These are phyloP conservation scores for Umbelopsis isabellina DNA, from an alignment of 192 early-diverging fungal species.

Conservation along the genomic window DNA sequence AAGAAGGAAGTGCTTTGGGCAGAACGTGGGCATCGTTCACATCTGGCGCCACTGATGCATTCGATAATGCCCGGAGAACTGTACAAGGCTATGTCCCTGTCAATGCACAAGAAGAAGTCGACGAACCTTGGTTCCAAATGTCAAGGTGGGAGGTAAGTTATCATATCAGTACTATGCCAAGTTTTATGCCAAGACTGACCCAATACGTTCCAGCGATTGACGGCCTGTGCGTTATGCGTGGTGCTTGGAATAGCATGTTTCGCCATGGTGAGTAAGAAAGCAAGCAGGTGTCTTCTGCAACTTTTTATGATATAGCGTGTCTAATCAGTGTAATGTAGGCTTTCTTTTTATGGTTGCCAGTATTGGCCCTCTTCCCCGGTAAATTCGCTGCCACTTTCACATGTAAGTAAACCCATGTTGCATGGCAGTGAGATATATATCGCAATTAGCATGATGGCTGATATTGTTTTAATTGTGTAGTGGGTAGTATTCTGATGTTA, in stretches of 20 bases:
- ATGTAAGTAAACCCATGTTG: slow-evolving; percentile 53
- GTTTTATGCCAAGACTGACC: slow-evolving; percentile 4
- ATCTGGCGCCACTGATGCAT: slow-evolving; percentile 32
- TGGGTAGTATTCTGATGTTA: slow-evolving; percentile 43
- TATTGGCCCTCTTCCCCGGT: slow-evolving; percentile 66
- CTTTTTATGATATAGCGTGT: background rate
- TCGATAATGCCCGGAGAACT: slow-evolving; percentile 38
- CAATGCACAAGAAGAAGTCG: slow-evolving; percentile 38
- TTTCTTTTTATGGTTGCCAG: slow-evolving; percentile 63
- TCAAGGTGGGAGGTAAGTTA: slow-evolving; percentile 43
- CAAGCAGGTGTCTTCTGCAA: background rate
- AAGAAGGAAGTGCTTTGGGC: background rate
- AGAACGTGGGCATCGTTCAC: slow-evolving; percentile 24
- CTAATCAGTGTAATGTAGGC: slow-evolving; percentile 18
- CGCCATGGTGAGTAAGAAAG: slow-evolving; percentile 37
- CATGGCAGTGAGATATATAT: background rate
- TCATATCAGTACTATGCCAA: background rate
- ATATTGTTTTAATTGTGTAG: slow-evolving; percentile 42
- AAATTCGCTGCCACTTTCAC: slow-evolving; percentile 84
- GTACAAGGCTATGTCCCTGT: slow-evolving; percentile 50
- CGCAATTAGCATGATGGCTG: background rate
- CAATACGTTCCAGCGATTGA: slow-evolving; percentile 39
- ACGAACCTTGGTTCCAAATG: slow-evolving; percentile 44
- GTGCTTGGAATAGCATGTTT: slow-evolving; percentile 55
- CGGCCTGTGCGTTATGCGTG: slow-evolving; percentile 57